A percentile compares a stretch with the other conserved stretches of the same genome.
Evolutionary conservation across 805 yeast genomes (phyloP).

Genomic region (Suhomyces canberraensis): DNA sequence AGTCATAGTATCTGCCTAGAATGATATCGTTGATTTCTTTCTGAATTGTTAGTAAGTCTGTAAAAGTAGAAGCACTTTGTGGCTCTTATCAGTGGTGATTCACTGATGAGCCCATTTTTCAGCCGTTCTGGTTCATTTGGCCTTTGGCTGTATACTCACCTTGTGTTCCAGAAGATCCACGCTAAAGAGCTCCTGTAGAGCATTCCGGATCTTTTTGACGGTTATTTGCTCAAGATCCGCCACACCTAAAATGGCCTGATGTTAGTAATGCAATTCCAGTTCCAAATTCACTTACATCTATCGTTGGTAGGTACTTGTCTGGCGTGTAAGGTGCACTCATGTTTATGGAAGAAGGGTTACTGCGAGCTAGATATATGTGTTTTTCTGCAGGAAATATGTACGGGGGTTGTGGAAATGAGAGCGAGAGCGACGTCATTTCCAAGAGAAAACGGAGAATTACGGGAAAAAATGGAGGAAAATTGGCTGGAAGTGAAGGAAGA

Average conservation of each 20-base stretch:
- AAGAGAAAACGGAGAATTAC: no score
- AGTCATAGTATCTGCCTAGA: conserved; percentile 50
- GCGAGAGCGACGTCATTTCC: no score
- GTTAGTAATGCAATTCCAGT: conserved; percentile 21
- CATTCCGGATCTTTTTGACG: conserved; percentile 67
- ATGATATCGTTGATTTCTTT: conserved; percentile 59
- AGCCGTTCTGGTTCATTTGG: not conserved
- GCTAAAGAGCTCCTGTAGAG: conserved; percentile 66
- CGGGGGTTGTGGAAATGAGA: no score
- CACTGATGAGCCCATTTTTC: not conserved
- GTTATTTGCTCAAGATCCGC: conserved; percentile 68
- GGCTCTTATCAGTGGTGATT: not conserved
- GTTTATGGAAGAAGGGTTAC: not conserved
- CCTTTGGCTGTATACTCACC: conserved; percentile 24
- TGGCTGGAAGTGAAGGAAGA: no score
- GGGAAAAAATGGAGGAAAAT: no score
- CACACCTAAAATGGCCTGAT: conserved; percentile 65
- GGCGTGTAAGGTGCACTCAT: conserved; percentile 13
- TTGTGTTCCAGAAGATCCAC: conserved; percentile 48
- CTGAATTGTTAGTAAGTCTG: conserved; percentile 28
- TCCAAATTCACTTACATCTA: conserved; percentile 62
- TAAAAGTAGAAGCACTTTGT: no score
- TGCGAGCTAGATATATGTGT: not conserved
- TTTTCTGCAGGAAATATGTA: conserved; percentile 1
- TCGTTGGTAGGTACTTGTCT: conserved; percentile 53